phyloP scores from a whole-genome alignment of 2,329 filamentous ascomycete species.

The Allantophomopsis lycopodina region DNA sequence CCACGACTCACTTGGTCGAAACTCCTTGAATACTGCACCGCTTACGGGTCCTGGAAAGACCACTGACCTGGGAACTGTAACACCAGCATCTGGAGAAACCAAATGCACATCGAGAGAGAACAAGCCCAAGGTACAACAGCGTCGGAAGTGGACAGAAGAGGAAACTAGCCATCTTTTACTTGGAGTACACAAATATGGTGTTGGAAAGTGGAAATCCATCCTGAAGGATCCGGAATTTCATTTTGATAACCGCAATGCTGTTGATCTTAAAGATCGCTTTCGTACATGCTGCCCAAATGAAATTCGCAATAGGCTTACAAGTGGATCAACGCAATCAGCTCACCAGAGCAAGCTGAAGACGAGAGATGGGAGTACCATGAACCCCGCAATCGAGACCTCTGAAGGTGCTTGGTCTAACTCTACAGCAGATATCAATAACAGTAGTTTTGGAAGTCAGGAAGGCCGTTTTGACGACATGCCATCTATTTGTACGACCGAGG shows the following conservation, averaged over 20 bases:
- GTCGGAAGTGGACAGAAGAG: constrained; percentile 50
- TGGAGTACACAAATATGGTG: constrained; percentile 46
- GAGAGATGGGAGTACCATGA: constrained; percentile 31
- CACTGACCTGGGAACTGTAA: not conserved
- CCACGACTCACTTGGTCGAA: constrained; percentile 29
- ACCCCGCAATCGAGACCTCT: too few species aligned
- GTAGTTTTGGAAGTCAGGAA: constrained; percentile 30
- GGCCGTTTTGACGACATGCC: constrained; percentile 12
- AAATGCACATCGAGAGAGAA: constrained; percentile 2
- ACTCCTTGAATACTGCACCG: constrained; percentile 16
- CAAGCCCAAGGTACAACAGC: constrained; percentile 28
- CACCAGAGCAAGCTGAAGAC: constrained; percentile 27
- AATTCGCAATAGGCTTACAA: constrained; percentile 27
- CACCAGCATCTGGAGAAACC: not conserved
- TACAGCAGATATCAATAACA: too few species aligned
- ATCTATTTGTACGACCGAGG: constrained; percentile 18
- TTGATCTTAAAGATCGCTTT: constrained; percentile 53
- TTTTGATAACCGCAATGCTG: constrained; percentile 47
- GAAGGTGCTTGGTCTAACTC: too few species aligned
- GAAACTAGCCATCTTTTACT: constrained; percentile 49
- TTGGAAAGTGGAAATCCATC: constrained; percentile 53
- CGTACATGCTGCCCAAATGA: constrained; percentile 52
- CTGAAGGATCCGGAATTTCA: constrained; percentile 44
- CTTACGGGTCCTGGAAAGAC: constrained; percentile 1
- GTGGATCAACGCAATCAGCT: not conserved